These are phyloP conservation scores for Nidula microcarpa DNA, from an alignment of 768 basidiomycete genomes.

Conservation along the genomic window DNA sequence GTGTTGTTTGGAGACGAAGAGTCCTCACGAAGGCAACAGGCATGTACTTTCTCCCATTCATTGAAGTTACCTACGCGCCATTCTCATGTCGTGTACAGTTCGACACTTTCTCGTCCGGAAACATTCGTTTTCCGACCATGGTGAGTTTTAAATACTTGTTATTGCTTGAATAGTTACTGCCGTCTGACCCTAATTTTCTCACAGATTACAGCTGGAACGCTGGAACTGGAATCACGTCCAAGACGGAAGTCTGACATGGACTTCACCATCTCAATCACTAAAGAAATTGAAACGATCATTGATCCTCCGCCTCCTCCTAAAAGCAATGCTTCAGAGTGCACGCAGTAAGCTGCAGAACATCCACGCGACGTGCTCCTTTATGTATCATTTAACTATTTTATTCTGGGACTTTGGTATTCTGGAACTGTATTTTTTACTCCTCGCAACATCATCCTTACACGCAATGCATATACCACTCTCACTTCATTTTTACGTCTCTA, in stretches of 20 bases:
- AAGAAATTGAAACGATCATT: background rate
- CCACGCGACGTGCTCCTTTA: too few species aligned
- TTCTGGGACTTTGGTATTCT: too few species aligned
- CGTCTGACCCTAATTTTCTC: background rate
- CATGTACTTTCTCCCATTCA: background rate
- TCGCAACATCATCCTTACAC: too few species aligned
- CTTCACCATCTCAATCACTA: background rate
- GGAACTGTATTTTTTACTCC: too few species aligned
- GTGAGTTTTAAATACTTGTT: background rate
- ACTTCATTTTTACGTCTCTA: too few species aligned
- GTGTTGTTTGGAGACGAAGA: constrained; percentile 9
- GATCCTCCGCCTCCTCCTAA: background rate
- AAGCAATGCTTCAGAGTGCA: too few species aligned
- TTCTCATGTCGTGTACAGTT: background rate
- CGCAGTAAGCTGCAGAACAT: too few species aligned
- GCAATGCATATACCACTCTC: too few species aligned
- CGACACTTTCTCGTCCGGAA: background rate
- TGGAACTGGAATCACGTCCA: background rate
- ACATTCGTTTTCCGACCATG: background rate
- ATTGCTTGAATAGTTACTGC: background rate
- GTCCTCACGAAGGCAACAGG: background rate
- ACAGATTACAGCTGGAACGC: background rate
- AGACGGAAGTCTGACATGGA: background rate
- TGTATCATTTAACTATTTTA: too few species aligned
- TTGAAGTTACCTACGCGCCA: too few species aligned